Evolutionary conservation across 2,329 filamentous ascomycete genomes (phyloP).

Genomic region (Massarina eburnea): DNA sequence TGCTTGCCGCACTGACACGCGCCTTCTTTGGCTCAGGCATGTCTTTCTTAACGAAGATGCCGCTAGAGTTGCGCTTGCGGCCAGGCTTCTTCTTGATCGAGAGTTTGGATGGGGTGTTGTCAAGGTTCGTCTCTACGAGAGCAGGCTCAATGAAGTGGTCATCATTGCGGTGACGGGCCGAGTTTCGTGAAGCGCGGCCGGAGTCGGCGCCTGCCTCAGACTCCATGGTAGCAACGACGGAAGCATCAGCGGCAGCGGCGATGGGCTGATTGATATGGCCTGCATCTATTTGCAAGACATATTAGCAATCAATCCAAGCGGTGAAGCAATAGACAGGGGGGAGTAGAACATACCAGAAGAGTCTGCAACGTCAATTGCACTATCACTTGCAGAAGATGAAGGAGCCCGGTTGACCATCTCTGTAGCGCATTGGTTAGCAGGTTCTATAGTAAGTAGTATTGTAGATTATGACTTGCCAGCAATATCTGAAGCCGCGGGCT

Average conservation of each 20-base stretch:
- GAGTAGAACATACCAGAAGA: background rate
- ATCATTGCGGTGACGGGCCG: background rate
- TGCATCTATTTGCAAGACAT: no score
- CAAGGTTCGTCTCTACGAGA: background rate
- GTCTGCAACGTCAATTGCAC: background rate
- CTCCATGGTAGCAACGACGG: background rate
- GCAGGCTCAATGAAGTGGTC: background rate
- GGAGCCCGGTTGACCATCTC: no score
- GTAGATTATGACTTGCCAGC: no score
- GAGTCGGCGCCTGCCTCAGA: no score
- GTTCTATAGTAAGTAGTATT: no score
- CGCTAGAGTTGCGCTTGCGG: background rate
- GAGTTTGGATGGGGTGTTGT: background rate
- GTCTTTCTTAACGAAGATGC: background rate
- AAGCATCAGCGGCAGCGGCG: no score
- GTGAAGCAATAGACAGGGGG: background rate
- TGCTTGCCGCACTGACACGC: no score
- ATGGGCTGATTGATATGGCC: no score
- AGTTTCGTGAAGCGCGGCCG: no score
- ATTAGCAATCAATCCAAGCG: no score
- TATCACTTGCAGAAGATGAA: background rate
- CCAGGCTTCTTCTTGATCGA: background rate
- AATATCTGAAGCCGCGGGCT: no score
- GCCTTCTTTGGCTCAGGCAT: background rate
- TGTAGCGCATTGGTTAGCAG: no score